phyloP scores from a whole-genome alignment of 371 early-diverging fungal species.

The Zancudomyces culisetae region DNA sequence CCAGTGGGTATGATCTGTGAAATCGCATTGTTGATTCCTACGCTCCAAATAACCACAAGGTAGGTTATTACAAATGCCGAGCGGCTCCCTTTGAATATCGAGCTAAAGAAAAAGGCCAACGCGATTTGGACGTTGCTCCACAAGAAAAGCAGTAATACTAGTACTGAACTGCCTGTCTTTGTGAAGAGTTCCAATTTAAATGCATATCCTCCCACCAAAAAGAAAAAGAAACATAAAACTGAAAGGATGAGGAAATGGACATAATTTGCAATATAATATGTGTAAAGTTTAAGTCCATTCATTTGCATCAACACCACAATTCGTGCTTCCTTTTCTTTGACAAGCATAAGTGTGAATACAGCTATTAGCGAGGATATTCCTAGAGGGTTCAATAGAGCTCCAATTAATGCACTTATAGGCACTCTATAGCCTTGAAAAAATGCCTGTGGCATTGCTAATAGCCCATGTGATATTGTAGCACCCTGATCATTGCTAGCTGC shows the following conservation, averaged over 20 bases:
- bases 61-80: constrained; percentile 34
- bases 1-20: constrained; percentile 16
- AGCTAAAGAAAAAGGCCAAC: constrained; percentile 38
- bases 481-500: constrained; percentile 7
- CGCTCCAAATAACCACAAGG: constrained; percentile 35
- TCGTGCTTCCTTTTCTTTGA: constrained; percentile 50
- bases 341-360: constrained; percentile 43
- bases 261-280: constrained; percentile 42
- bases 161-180: constrained; percentile 27
- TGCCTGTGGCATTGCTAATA: constrained; percentile 32
- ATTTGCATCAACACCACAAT: constrained; percentile 53
- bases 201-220: constrained; percentile 31
- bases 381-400: constrained; percentile 44
- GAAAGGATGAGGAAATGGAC: constrained; percentile 41
- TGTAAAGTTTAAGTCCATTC: constrained; percentile 40
- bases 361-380: constrained; percentile 54
- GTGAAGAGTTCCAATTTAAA: constrained; percentile 38
- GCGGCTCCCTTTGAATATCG: constrained; percentile 34
- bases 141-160: constrained; percentile 35
- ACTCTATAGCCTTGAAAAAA: constrained; percentile 21
- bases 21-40: constrained; percentile 32
- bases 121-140: constrained; percentile 46
- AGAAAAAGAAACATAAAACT: constrained; percentile 32
- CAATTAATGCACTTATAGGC: constrained; percentile 32
- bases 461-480: constrained; percentile 35